These are phyloP conservation scores for Penicillium sp. DNA, from an alignment of 2,329 filamentous ascomycete species.

Conservation along the genomic window DNA sequence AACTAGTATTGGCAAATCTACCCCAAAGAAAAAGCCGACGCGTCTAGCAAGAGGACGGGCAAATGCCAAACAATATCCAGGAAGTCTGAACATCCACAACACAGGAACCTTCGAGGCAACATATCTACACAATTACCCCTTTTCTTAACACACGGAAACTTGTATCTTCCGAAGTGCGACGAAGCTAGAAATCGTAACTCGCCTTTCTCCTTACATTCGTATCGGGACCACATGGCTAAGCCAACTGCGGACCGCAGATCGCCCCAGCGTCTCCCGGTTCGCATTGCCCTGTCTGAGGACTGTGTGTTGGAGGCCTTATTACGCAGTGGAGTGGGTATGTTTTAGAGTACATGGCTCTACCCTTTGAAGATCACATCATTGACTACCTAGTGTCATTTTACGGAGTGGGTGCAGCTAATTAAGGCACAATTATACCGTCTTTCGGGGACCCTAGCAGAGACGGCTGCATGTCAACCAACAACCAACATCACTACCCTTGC, in stretches of 20 bases:
- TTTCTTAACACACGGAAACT: background rate
- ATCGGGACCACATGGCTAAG: constrained; percentile 1
- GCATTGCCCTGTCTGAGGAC: no score
- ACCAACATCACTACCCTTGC: background rate
- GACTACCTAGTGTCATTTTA: no score
- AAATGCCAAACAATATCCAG: no score
- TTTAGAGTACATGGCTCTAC: background rate
- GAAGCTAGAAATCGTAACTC: background rate
- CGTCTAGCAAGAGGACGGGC: background rate
- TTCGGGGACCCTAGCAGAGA: background rate
- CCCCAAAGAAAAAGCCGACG: background rate
- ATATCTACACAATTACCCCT: background rate
- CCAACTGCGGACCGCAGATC: constrained; percentile 3
- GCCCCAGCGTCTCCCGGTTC: background rate
- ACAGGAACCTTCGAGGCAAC: background rate
- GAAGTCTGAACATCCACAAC: background rate
- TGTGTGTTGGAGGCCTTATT: no score
- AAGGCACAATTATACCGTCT: constrained; percentile 1
- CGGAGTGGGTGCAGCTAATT: constrained; percentile 1
- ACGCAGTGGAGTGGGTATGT: no score
- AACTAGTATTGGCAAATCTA: no score
- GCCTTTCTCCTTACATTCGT: background rate
- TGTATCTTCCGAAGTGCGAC: background rate
- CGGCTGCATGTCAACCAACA: background rate
- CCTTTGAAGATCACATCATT: no score